Percentiles rank a stretch among this genome's conserved stretches.
These are phyloP conservation scores for Cudoniella acicularis DNA, from an alignment of 495 filamentous ascomycete species.

Conservation along the genomic window DNA sequence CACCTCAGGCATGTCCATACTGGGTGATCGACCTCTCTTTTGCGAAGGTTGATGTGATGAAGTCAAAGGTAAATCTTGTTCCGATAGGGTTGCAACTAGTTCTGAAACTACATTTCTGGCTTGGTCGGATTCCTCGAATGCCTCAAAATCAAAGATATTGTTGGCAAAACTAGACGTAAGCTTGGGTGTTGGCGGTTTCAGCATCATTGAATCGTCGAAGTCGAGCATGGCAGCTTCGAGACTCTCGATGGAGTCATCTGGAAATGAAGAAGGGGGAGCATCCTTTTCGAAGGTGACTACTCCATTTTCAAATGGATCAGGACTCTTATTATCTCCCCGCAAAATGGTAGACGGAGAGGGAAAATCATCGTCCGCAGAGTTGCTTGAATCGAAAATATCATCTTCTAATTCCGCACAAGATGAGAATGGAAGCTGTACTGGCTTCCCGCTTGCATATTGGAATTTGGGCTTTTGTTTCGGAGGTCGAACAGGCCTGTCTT, in stretches of 20 bases:
- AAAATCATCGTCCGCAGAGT: slow-evolving; percentile 37
- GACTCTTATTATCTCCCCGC: slow-evolving; percentile 7
- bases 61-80: too few relatives aligned
- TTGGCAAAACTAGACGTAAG: slow-evolving; percentile 14
- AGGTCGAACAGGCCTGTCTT: slow-evolving; percentile 15
- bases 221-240: slow-evolving; percentile 27
- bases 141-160: slow-evolving; percentile 26
- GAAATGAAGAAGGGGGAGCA: slow-evolving; percentile 5
- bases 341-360: slow-evolving; percentile 37
- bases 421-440: slow-evolving; percentile 13
- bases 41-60: too few relatives aligned
- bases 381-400: slow-evolving; percentile 32
- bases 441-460: slow-evolving; percentile 25
- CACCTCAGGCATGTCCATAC: too few relatives aligned
- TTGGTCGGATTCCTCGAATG: slow-evolving; percentile 29
- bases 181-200: slow-evolving; percentile 2
- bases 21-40: too few relatives aligned
- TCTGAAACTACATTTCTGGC: too few relatives aligned
- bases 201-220: slow-evolving; percentile 22
- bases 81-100: too few relatives aligned
- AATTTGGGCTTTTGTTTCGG: slow-evolving; percentile 32
- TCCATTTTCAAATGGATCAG: not conserved
- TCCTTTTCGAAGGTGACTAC: not conserved
- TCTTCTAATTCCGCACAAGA: not conserved
- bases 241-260: slow-evolving; percentile 22